Evolutionary conservation across 345 rosid genomes (phyloP), one percentile per base, ranked within the genome.

Genomic region (Aquilaria malaccensis): DNA sequence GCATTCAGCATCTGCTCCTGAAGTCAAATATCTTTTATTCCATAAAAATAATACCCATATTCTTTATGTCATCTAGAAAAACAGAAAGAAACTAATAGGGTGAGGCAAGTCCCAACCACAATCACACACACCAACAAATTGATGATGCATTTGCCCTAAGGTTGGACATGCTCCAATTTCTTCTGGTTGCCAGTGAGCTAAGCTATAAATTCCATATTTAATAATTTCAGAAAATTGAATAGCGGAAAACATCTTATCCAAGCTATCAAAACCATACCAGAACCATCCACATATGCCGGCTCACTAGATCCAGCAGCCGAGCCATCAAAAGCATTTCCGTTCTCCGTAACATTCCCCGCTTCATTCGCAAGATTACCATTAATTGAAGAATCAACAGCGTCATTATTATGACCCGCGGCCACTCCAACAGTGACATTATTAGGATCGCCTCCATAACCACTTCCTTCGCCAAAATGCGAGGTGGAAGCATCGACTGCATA

Each of bases 321-420:
- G 15, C 57, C 60, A 53, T 77, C 83, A 13, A 73, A 73, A 58
- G 77, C 75, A 72, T 47, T 75, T 47, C 91, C 96, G 73, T 86
- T 94, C 78, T 86, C 96, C 13, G 58, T 33, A 2, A 37, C 67
- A 70, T 61, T 61, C 67, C 67, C 81, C 3, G 67, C 67, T 63
- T 68, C 83, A 62, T 61, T 54, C 58, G 54, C 68, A 50, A 59
- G 66, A 71, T 66, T 80, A 13, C 97, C 97, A 74, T 93, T 89
- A 43, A 78, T 68, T 66, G 82, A 58, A 55, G 81, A 66, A 70
- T 64, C 70, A 70, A 52, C 67, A 55, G 64, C 67, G 45, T 60
- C 64, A 48, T 75, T 73, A 57, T 76, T 46, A 14, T 72, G 63
- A 41, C 60, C 78, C 15, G 13, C 13, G 6, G 73, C 12, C 13